Base-by-base conservation (phyloP, 2,329 filamentous ascomycete genomes). In the Penicillium paneum region DNA sequence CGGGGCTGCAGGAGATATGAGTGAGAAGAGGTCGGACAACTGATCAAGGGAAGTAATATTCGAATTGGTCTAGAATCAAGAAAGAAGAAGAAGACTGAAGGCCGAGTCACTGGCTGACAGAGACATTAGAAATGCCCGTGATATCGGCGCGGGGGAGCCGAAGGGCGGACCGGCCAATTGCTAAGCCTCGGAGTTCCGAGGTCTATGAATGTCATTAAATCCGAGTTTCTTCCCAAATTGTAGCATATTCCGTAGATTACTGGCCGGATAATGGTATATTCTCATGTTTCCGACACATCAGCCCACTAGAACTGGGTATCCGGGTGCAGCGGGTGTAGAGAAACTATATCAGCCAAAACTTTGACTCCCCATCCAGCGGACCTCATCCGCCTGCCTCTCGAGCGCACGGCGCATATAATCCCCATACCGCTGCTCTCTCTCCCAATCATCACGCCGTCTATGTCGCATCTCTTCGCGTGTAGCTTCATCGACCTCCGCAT, bases 381-480 rank as follows among this genome's bases (percentile, higher is more conserved):
- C 83, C 71, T 94, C 90, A 68, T 91, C 85, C 10, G 90, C 90
- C 73, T 95, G 90, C 60, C 79, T 79, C 74, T 90, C 84, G 55
- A 96, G 74, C 19, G 89, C 90, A 63, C 80, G 78, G 59, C 89
- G 82, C 88, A 96, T 92, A 62, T 78, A 82, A 50, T 82, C 78
- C n/a, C 79, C 79, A 72, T 93, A 92, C 61, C 86, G 81, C 13
- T 60, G 59, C 43, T 75, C 73, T 36, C 66, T 67, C 42, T 71
- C 69, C 45, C 65, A 66, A 34, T 71, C 64, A 26, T 72, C 69
- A n/a, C 66, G 65, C 32, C 61, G 67, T 28, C 64, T 64, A 12
- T 66, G 62, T 35, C 68, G 68, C 52, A 66, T 64, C 29, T 63
- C 68, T 31, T 74, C 63, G 0, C 65, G 68, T 8, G 64, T 61